Base-by-base conservation (phyloP, 2,329 filamentous ascomycete genomes). In the Aspergillus aculeatus region DNA sequence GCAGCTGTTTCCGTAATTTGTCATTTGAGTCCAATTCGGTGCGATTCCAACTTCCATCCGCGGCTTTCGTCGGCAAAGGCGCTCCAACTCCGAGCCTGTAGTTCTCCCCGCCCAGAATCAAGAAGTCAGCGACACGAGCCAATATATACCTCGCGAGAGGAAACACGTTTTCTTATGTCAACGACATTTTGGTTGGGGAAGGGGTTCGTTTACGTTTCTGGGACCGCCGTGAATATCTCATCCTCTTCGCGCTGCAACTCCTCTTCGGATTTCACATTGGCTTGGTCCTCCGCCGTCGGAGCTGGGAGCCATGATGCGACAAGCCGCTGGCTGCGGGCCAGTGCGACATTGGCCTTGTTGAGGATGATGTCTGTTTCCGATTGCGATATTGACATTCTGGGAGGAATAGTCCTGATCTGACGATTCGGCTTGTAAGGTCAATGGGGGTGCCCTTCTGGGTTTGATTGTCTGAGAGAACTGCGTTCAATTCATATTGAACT, bases 251-350 rank as follows among this genome's bases (percentile, higher is more conserved):
- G 73, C 58, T 81, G 77, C 19, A 79, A 68, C 61, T 83, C 77
- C 58, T 79, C 74, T 38, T 78, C 72, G 21, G 78, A 71, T 64
- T 78, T 80, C 56, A 69, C 66, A 60, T 74, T 69, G 55, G 71
- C 65, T 52, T 70, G 64, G 51, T 79, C 76, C 23, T 76, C 71
- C n/a, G 71, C 58, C 5, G 77, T 70, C 58, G 74, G 76, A n/a
- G 81, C 71, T 12, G 82, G 82, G 31, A 87, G 79, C 82, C 83
- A 83, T 64, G 84, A 85, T 54, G 82, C 78, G 60, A 87, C 75
- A 19, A 85, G 73, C 35, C 79, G 79, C 64, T 84, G 82, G 54
- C 79, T 81, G 56, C 81, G 81, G 6, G 84, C 82, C 10, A 84
- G 73, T 3, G 79, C 78, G 50, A 86, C 78, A 62, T 80, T 83